phyloP scores from a whole-genome alignment of 352 stramenopile genomes.

The Phytophthora meadii region DNA sequence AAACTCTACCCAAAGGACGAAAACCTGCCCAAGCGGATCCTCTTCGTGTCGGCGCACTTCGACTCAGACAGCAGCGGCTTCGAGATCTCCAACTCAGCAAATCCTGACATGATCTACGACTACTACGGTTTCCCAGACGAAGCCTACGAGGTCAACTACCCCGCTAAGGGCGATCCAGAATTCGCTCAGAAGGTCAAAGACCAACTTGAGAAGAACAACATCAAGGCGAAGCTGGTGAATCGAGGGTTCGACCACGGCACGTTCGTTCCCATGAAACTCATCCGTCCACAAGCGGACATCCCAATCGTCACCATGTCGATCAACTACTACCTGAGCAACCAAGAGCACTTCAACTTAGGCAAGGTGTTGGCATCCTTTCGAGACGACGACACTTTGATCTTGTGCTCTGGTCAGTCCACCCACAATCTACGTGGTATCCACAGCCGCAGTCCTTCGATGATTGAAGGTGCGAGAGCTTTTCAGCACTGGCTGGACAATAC shows the following conservation, averaged over 20 bases:
- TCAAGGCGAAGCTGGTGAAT: conserved; percentile 49
- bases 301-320: conserved; percentile 87
- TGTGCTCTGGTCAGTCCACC: conserved; percentile 64
- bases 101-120: conserved; percentile 84
- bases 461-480: conserved; percentile 37
- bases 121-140: conserved; percentile 90
- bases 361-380: conserved; percentile 54
- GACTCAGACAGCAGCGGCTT: conserved; percentile 49
- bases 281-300: conserved; percentile 87
- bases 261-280: conserved; percentile 90
- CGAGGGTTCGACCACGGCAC: conserved; percentile 92
- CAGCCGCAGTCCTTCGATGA: conserved; percentile 18
- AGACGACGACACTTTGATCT: conserved; percentile 69
- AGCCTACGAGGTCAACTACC: conserved; percentile 87
- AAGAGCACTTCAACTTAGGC: conserved; percentile 60
- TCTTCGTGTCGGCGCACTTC: conserved; percentile 89
- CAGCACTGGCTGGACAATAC: conserved; percentile 41
- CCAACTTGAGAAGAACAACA: conserved; percentile 52
- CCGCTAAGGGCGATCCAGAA: conserved; percentile 64
- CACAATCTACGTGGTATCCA: conserved; percentile 38
- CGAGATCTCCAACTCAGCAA: conserved; percentile 56
- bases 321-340: conserved; percentile 43
- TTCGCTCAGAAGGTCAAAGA: conserved; percentile 73
- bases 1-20: conserved; percentile 42
- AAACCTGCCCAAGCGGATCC: conserved; percentile 65